Conservation (phyloP, 2,329 filamentous ascomycete genomes). For the Aspergillus pseudoviridinutans region DNA sequence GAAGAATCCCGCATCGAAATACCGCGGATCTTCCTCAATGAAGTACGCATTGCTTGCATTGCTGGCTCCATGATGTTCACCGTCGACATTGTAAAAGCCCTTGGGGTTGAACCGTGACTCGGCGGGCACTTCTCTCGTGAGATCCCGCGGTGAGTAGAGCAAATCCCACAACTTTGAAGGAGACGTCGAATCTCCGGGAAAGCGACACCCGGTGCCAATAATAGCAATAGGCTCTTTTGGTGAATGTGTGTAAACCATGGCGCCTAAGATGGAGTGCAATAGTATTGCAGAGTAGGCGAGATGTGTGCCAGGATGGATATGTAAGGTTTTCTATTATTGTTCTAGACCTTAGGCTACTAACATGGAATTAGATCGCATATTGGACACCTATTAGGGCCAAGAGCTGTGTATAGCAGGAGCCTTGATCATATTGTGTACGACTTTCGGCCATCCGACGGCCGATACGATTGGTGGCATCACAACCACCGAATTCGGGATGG, state of each 20-base stretch:
- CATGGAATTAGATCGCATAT: background rate
- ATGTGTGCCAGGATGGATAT: background rate
- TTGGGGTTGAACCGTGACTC: conserved; percentile 21
- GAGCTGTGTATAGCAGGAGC: background rate
- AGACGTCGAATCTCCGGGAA: conserved; percentile 37
- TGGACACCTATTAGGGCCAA: background rate
- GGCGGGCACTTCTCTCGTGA: conserved; percentile 14
- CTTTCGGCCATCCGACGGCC: background rate
- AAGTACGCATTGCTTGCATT: conserved; percentile 25
- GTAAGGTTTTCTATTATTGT: background rate
- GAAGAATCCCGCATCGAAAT: conserved; percentile 24
- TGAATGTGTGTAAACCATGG: conserved; percentile 6
- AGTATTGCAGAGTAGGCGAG: background rate
- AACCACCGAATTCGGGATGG: background rate
- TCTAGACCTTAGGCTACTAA: background rate
- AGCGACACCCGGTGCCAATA: conserved; percentile 42
- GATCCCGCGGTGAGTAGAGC: conserved; percentile 14
- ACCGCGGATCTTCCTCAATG: conserved; percentile 15
- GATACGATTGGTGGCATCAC: background rate
- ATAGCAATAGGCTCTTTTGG: conserved; percentile 41
- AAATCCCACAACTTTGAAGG: conserved; percentile 43
- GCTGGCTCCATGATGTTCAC: conserved; percentile 23
- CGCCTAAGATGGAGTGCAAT: background rate
- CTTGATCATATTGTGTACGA: background rate
- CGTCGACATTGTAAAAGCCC: conserved; percentile 19